Evolutionary conservation across 208 protist genomes (phyloP).

Genomic region (Trichomonas gallinae): DNA sequence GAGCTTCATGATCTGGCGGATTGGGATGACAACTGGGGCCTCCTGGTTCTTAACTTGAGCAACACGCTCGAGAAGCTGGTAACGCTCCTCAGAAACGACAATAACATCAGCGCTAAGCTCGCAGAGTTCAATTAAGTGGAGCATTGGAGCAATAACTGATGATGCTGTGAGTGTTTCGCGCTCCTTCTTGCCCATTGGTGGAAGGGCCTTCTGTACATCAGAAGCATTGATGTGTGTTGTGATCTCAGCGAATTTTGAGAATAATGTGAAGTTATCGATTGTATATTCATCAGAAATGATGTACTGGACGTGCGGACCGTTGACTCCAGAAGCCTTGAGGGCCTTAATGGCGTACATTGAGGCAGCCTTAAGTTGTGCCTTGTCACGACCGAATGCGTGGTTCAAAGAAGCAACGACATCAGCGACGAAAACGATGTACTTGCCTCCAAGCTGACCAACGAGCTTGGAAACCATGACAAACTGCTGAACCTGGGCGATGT

Average conservation of each 20-base stretch:
- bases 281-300: not conserved
- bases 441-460: not conserved
- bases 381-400: not conserved
- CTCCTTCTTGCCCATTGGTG: not conserved
- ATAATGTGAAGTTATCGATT: not conserved
- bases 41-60: not conserved
- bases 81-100: not conserved
- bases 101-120: not conserved
- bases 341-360: not conserved
- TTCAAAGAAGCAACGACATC: not conserved
- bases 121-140: not conserved
- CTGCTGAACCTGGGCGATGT: not conserved
- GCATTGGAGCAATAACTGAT: not conserved
- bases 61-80: not conserved
- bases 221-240: not conserved
- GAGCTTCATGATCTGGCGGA: not conserved
- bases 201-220: not conserved
- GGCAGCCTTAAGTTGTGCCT: not conserved
- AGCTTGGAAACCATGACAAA: not conserved
- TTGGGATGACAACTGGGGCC: not conserved
- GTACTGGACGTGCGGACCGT: not conserved
- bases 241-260: not conserved
- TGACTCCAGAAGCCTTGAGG: not conserved
- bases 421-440: conserved; percentile 7
- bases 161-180: not conserved